Conservation (phyloP, 768 basidiomycete genomes). For the Obba rivulosa region DNA sequence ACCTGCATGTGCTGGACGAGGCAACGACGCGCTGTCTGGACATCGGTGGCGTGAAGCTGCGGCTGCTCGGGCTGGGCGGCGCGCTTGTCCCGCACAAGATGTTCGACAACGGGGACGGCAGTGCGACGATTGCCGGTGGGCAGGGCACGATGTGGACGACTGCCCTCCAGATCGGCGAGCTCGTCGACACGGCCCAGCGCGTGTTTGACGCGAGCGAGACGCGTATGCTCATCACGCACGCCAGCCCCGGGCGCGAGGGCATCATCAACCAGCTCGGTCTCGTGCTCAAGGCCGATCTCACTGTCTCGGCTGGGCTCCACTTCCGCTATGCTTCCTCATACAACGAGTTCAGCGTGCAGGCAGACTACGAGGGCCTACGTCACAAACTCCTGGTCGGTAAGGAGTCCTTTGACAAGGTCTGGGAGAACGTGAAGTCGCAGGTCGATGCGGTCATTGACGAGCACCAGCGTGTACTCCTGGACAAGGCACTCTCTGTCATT, state of each 20-base stretch:
- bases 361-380: constrained; percentile 83
- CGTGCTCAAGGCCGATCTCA: constrained; percentile 90
- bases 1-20: constrained; percentile 91
- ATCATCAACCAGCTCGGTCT: constrained; percentile 87
- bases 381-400: constrained; percentile 74
- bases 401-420: constrained; percentile 85
- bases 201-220: constrained; percentile 93
- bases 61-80: constrained; percentile 93
- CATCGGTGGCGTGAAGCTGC: constrained; percentile 88
- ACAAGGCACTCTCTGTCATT: constrained; percentile 84
- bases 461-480: constrained; percentile 78
- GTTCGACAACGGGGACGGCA: constrained; percentile 91
- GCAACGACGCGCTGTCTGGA: constrained; percentile 91
- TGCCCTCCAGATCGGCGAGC: constrained; percentile 93
- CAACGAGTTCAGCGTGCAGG: constrained; percentile 94
- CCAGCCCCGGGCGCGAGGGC: constrained; percentile 89
- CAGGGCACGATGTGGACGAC: constrained; percentile 99
- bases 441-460: constrained; percentile 92
- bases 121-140: constrained; percentile 95
- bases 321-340: constrained; percentile 96
- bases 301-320: constrained; percentile 90
- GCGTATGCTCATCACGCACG: constrained; percentile 87
- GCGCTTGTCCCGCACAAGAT: constrained; percentile 93
- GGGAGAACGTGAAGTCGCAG: constrained; percentile 88
- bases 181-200: constrained; percentile 94